phyloP scores from a whole-genome alignment of 2,329 filamentous ascomycete genomes.

The Penicillium sp. region DNA sequence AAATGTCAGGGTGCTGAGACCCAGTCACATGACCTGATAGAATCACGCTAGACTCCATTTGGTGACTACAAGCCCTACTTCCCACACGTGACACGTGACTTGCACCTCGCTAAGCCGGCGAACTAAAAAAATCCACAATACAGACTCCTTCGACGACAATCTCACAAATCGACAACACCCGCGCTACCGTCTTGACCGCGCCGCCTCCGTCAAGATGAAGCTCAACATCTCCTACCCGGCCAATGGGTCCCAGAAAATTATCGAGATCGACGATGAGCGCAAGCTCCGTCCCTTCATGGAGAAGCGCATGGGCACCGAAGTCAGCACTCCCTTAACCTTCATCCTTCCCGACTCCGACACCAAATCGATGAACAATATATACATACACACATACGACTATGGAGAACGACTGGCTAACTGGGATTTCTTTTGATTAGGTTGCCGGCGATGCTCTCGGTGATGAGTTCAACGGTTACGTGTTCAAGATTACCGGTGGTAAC shows the following conservation, averaged over 20 bases:
- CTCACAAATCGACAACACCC: conserved; percentile 44
- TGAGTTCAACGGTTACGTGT: conserved; percentile 99
- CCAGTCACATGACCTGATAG: conserved; percentile 9
- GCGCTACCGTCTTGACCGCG: conserved; percentile 50
- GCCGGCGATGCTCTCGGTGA: conserved; percentile 92
- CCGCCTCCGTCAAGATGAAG: conserved; percentile 66
- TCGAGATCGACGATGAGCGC: conserved; percentile 99
- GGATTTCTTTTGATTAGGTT: conserved; percentile 58
- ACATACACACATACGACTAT: conserved; percentile 21
- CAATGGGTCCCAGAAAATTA: conserved; percentile 99
- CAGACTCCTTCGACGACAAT: conserved; percentile 40
- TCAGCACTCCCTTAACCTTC: conserved; percentile 35
- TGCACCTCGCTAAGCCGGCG: conserved; percentile 40
- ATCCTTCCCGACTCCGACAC: conserved; percentile 16
- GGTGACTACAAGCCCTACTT: conserved; percentile 15
- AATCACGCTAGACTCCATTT: conserved; percentile 27
- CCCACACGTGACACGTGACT: conserved; percentile 36
- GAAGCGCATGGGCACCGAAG: conserved; percentile 73
- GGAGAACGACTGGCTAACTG: conserved; percentile 35
- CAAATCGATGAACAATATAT: conserved; percentile 6
- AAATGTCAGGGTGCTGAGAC: background rate
- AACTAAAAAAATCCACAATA: conserved; percentile 42
- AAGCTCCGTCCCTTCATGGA: conserved; percentile 99
- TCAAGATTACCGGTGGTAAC: conserved; percentile 99
- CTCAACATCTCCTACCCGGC: conserved; percentile 85